Percentiles rank a stretch among this genome's conserved stretches.
These are phyloP conservation scores for Cladosporium austrohemisphaericum DNA, from an alignment of 2,329 filamentous ascomycete genomes.

Conservation along the genomic window DNA sequence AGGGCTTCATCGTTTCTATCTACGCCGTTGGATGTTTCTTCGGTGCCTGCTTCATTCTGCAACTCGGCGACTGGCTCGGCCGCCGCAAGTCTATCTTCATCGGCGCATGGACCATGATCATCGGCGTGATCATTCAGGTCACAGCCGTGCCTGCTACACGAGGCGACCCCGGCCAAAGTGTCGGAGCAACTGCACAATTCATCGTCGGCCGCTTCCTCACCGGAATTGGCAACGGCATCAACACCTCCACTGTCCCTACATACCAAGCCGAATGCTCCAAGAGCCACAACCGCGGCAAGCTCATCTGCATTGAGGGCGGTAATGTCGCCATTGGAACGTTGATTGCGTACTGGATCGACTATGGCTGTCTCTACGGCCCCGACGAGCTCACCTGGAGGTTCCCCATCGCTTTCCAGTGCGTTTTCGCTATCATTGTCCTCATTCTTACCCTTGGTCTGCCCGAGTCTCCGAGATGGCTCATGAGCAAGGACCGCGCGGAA, in stretches of 20 bases:
- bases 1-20: slow-evolving; percentile 37
- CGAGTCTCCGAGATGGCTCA: slow-evolving; percentile 18
- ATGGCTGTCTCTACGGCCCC: slow-evolving; percentile 34
- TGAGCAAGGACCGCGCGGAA: slow-evolving; percentile 9
- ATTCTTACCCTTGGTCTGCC: slow-evolving; percentile 14
- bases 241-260: slow-evolving; percentile 48
- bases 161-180: slow-evolving; percentile 20
- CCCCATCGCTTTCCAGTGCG: slow-evolving; percentile 14
- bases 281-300: slow-evolving; percentile 45
- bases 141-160: slow-evolving; percentile 37
- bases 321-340: slow-evolving; percentile 48
- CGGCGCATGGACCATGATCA: slow-evolving; percentile 39
- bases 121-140: slow-evolving; percentile 47
- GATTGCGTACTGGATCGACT: slow-evolving; percentile 49
- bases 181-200: slow-evolving; percentile 36
- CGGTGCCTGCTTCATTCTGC: slow-evolving; percentile 11
- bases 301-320: slow-evolving; percentile 47
- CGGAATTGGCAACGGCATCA: slow-evolving; percentile 51
- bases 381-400: slow-evolving; percentile 12
- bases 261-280: slow-evolving; percentile 50
- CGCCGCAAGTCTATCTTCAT: slow-evolving; percentile 15
- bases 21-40: slow-evolving; percentile 16
- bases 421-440: slow-evolving; percentile 15
- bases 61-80: slow-evolving; percentile 13
- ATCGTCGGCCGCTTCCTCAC: slow-evolving; percentile 49